Evolutionary conservation across 495 filamentous ascomycete species (phyloP).

Genomic region (Trichoderma erinaceum): DNA sequence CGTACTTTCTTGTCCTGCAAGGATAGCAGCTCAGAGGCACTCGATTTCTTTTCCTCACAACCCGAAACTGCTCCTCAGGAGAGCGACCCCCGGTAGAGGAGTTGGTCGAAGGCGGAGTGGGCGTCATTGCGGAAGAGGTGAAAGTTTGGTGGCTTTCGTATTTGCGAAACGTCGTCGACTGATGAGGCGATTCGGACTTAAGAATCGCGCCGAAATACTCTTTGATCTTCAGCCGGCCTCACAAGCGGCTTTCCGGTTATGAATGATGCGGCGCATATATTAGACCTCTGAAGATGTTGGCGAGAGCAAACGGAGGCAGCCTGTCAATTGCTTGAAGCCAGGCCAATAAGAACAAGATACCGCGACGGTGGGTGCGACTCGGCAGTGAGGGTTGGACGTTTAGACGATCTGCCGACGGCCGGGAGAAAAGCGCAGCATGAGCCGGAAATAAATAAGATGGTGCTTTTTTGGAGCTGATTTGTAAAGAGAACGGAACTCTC

Average conservation of each 20-base stretch:
- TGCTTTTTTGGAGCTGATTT: background rate
- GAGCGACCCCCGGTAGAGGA: slow-evolving; percentile 70
- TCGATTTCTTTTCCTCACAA: slow-evolving; percentile 89
- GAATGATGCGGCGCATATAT: slow-evolving; percentile 10
- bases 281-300: slow-evolving; percentile 4
- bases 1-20: slow-evolving; percentile 86
- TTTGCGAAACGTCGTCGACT: background rate
- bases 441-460: background rate
- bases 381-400: background rate
- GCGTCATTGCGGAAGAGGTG: slow-evolving; percentile 55
- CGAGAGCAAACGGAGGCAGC: background rate
- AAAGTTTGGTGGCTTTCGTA: background rate
- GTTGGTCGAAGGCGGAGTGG: slow-evolving; percentile 84
- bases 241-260: slow-evolving; percentile 11
- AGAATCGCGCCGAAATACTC: slow-evolving; percentile 10
- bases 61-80: slow-evolving; percentile 78
- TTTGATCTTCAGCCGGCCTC: slow-evolving; percentile 12
- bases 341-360: background rate
- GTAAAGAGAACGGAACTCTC: background rate
- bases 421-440: background rate
- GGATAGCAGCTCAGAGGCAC: slow-evolving; percentile 92
- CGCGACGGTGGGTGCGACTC: background rate
- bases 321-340: slow-evolving; percentile 8
- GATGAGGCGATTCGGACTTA: slow-evolving; percentile 12
- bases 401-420: slow-evolving; percentile 2